phyloP scores from a whole-genome alignment of 352 stramenopile species.

The Phytopythium oedochilum region DNA sequence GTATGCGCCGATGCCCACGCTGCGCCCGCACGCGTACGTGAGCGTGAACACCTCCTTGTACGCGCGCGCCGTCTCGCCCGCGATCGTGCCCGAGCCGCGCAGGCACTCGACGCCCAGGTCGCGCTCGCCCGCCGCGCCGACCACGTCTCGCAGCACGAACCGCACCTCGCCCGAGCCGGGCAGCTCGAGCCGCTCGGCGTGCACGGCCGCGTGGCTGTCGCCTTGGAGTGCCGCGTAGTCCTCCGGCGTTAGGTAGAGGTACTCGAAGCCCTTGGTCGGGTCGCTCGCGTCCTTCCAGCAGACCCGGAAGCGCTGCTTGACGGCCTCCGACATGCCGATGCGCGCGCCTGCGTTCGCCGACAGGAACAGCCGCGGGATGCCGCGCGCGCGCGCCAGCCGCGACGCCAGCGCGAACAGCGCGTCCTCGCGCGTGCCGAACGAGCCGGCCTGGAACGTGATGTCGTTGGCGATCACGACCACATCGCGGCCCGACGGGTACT shows the following conservation, averaged over 20 bases:
- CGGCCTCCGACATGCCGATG: constrained; percentile 97
- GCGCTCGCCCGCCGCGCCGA: constrained; percentile 89
- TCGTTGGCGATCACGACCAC: constrained; percentile 99
- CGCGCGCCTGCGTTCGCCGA: constrained; percentile 98
- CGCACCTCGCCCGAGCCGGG: constrained; percentile 71
- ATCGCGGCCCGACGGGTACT: constrained; percentile 95
- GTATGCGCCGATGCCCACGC: constrained; percentile 99
- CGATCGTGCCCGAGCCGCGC: constrained; percentile 98
- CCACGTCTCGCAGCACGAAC: constrained; percentile 97
- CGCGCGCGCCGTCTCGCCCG: constrained; percentile 96
- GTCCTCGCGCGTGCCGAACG: constrained; percentile 99
- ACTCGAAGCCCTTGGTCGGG: constrained; percentile 98
- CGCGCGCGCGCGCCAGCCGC: constrained; percentile 90
- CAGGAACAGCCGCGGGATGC: constrained; percentile 97
- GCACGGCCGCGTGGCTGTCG: constrained; percentile 70
- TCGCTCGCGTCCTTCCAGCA: constrained; percentile 96
- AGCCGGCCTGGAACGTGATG: constrained; percentile 99
- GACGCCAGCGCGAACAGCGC: constrained; percentile 98
- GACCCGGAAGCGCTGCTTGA: constrained; percentile 98
- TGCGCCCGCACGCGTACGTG: constrained; percentile 98
- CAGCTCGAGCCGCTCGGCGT: constrained; percentile 62
- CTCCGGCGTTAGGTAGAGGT: constrained; percentile 95
- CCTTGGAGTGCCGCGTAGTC: constrained; percentile 93
- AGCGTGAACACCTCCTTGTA: constrained; percentile 99
- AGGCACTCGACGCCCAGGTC: constrained; percentile 99